These are phyloP conservation scores for Exserohilum turcica DNA, from an alignment of 2,329 filamentous ascomycete species.

Conservation along the genomic window DNA sequence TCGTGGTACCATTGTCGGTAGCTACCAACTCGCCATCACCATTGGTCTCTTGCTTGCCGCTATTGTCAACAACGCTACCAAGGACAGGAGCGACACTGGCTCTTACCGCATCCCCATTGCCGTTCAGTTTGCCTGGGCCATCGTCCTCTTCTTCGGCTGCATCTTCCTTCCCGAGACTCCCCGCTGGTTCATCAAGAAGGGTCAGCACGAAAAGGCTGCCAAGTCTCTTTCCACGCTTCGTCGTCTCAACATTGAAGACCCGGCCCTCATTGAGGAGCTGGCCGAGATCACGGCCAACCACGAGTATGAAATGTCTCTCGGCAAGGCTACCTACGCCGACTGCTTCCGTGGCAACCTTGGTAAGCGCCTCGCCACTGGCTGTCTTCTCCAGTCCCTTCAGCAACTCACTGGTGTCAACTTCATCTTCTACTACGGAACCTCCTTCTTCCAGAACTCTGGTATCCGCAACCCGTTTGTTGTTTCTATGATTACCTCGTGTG, in stretches of 20 bases:
- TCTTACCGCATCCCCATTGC: slow-evolving; percentile 79
- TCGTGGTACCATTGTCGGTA: slow-evolving; percentile 70
- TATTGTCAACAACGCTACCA: slow-evolving; percentile 68
- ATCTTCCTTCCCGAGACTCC: slow-evolving; percentile 77
- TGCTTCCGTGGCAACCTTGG: slow-evolving; percentile 54
- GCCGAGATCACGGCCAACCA: slow-evolving; percentile 70
- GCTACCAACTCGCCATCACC: slow-evolving; percentile 74
- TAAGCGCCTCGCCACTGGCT: slow-evolving; percentile 74
- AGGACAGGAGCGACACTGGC: slow-evolving; percentile 60
- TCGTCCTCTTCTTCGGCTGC: slow-evolving; percentile 65
- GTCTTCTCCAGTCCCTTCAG: slow-evolving; percentile 76
- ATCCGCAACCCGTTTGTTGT: slow-evolving; percentile 65
- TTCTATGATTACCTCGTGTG: slow-evolving; percentile 73
- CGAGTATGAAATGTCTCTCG: slow-evolving; percentile 72
- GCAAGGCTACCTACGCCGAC: slow-evolving; percentile 51
- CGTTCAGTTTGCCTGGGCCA: slow-evolving; percentile 74
- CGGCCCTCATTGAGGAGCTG: slow-evolving; percentile 66
- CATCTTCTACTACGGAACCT: slow-evolving; percentile 52
- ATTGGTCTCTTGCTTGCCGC: slow-evolving; percentile 71
- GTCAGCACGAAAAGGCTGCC: slow-evolving; percentile 67
- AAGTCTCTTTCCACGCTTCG: slow-evolving; percentile 66
- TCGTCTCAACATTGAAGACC: slow-evolving; percentile 63
- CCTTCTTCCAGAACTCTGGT: slow-evolving; percentile 49
- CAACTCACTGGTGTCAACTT: slow-evolving; percentile 65
- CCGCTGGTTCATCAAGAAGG: slow-evolving; percentile 69